Conservation (phyloP, 352 stramenopile genomes). For the Phytophthora litchii region DNA sequence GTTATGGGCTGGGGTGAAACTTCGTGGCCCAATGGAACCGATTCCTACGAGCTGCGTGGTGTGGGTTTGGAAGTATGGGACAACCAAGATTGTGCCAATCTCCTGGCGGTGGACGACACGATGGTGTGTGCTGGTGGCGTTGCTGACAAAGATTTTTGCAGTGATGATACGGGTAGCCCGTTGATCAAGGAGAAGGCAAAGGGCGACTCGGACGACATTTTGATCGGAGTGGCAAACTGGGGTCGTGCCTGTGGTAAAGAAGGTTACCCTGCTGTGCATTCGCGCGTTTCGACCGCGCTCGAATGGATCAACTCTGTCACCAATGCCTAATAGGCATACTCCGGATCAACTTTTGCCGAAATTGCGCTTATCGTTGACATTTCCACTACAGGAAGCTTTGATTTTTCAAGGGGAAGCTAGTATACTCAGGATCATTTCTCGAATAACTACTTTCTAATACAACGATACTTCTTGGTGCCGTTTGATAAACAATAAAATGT, state of each 20-base stretch:
- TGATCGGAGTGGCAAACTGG: constrained; percentile 58
- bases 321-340: too few relatives aligned
- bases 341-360: too few relatives aligned
- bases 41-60: constrained; percentile 32
- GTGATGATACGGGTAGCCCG: constrained; percentile 53
- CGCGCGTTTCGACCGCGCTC: constrained; percentile 41
- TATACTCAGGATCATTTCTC: too few relatives aligned
- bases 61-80: constrained; percentile 43
- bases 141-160: constrained; percentile 28
- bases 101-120: constrained; percentile 31
- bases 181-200: constrained; percentile 34
- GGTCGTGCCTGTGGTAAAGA: constrained; percentile 42
- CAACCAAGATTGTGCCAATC: constrained; percentile 35
- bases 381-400: too few relatives aligned
- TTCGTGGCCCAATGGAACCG: constrained; percentile 26
- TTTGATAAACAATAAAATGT: too few relatives aligned
- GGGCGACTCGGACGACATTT: constrained; percentile 30
- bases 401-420: too few relatives aligned
- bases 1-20: constrained; percentile 40
- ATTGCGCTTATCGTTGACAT: too few relatives aligned
- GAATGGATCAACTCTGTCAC: constrained; percentile 34
- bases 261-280: constrained; percentile 47
- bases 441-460: too few relatives aligned
- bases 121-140: constrained; percentile 53
- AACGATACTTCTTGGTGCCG: too few relatives aligned